A percentile compares a stretch with the other conserved stretches of the same genome.
phyloP scores from a whole-genome alignment of 345 rosid genomes.

The Dipteronia dyeriana region DNA sequence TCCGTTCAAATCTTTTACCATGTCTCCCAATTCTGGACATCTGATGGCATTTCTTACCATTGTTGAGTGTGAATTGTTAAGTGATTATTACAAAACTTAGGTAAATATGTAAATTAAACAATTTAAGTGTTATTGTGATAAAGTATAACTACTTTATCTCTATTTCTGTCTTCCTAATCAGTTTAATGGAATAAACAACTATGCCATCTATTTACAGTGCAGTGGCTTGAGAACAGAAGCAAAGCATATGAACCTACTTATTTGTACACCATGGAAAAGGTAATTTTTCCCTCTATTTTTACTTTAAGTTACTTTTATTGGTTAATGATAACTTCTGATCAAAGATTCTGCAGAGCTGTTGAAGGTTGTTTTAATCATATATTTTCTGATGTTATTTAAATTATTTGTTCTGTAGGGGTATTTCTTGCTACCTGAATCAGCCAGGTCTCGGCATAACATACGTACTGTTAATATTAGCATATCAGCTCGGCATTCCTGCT shows the following conservation, averaged over 20 bases:
- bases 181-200: constrained; percentile 8
- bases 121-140: not conserved
- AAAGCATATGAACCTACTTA: constrained; percentile 89
- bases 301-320: not conserved
- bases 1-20: not conserved
- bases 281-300: constrained; percentile 24
- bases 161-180: not conserved
- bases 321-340: not conserved
- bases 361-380: constrained; percentile 4
- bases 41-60: not conserved
- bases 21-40: not conserved
- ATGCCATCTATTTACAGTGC: constrained; percentile 53
- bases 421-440: constrained; percentile 90
- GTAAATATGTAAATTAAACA: not conserved
- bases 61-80: not conserved
- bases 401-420: constrained; percentile 58
- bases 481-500: constrained; percentile 92
- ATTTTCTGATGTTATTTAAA: constrained; percentile 4
- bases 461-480: constrained; percentile 79
- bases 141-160: not conserved
- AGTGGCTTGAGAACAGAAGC: constrained; percentile 77
- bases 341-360: not conserved
- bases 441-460: constrained; percentile 81
- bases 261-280: constrained; percentile 94
- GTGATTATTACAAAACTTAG: not conserved